Evolutionary conservation across 495 filamentous ascomycete species (phyloP), one percentile per base, ranked within the genome.

Genomic region (Neurospora tetraspora): DNA sequence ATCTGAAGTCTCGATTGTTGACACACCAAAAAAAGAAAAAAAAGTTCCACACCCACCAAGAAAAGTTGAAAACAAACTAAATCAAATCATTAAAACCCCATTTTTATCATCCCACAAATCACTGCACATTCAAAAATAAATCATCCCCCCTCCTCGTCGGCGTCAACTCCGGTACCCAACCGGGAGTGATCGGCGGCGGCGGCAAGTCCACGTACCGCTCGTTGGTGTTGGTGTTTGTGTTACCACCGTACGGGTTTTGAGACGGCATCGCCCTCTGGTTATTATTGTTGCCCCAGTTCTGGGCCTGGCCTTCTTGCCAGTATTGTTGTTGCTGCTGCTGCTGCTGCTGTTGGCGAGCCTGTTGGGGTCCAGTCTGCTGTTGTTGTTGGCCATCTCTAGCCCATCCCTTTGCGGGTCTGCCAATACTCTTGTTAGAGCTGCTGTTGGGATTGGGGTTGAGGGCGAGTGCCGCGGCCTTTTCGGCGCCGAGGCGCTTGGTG

Each of bases 141-240:
- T 85, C 83, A 65, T 83, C 82, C 12, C 84, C 84, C 59, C 81
- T 79, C 73, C 83, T 78, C 65, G 82, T 85, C 9, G 84, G 84
- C 73, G 83, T 86, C 74, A 86, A 69, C 75, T 82, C 78, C n/a
- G 86, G 84, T 73, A 83, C 77, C 85, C 86, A 88, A 1, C 80
- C 83, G 0, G 86, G 86, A 43, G 86, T 88, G 18, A 76, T 78
- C 2, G 86, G 85, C 47, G 83, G 73, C n/a, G 80, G 77, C 36
- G 73, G 53, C 23, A 61, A 18, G 14, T 61, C 53, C 12, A 61
- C 53, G 14, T 16, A 61, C 76, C 16, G 20, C 74, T 27, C 27
- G 34, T 59, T 53, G 12, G 31, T 40, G 12, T 23, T 40, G 10
- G 38, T 39, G 39, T 16, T 76, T 27, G 9, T 73, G 73, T 27